phyloP scores from a whole-genome alignment of 1,284 basidiomycete genomes.

The Lignosus rhinocerotis region DNA sequence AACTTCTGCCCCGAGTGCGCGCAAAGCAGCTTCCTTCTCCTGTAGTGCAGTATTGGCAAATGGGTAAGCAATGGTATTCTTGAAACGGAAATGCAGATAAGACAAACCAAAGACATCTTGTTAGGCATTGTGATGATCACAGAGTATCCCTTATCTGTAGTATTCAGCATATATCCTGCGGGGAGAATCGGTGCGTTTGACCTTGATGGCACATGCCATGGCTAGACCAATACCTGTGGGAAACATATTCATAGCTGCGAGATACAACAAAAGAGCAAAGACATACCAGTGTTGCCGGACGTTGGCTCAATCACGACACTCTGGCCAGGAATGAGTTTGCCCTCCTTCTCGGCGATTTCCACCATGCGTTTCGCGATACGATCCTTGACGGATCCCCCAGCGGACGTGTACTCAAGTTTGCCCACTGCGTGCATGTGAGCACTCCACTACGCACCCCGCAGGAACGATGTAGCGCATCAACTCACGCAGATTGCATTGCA shows the following conservation, averaged over 20 bases:
- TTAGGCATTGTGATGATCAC: constrained; percentile 95
- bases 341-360: constrained; percentile 86
- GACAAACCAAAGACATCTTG: constrained; percentile 86
- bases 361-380: constrained; percentile 98
- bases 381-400: constrained; percentile 95
- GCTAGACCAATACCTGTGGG: constrained; percentile 84
- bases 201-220: constrained; percentile 90
- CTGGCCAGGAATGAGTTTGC: constrained; percentile 83
- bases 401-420: constrained; percentile 90
- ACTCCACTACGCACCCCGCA: no score
- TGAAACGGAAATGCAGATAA: not conserved
- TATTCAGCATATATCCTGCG: constrained; percentile 65
- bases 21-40: constrained; percentile 94
- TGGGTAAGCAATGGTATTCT: not conserved
- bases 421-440: constrained; percentile 54
- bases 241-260: not conserved
- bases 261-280: not conserved
- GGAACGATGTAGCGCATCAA: constrained; percentile 14
- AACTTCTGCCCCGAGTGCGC: constrained; percentile 92
- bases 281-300: constrained; percentile 90
- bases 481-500: constrained; percentile 91
- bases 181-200: constrained; percentile 36
- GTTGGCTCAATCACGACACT: constrained; percentile 94
- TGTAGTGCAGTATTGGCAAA: constrained; percentile 27
- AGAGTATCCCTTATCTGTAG: constrained; percentile 82